Conservation (phyloP, 257 asterid species). For the Eucommia ulmoides region DNA sequence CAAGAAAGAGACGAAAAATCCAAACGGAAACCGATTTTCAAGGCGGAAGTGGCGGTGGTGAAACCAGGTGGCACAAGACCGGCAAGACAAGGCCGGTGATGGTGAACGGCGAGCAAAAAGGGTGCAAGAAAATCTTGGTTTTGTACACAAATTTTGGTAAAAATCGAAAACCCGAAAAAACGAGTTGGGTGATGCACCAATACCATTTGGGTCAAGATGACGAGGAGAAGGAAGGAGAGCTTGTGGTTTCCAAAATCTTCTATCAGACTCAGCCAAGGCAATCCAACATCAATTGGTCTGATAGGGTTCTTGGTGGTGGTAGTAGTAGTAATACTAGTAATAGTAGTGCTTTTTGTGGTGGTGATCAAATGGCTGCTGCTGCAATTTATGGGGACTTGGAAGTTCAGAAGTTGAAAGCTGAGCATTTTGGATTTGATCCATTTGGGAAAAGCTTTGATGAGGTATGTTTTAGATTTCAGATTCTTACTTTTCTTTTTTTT, state of each 20-base stretch:
- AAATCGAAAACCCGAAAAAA: conserved; percentile 87
- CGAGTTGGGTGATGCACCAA: conserved; percentile 99
- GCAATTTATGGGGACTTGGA: conserved; percentile 43
- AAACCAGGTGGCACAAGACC: conserved; percentile 99
- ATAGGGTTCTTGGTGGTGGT: conserved; percentile 19
- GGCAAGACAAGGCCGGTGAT: conserved; percentile 95
- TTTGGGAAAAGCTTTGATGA: conserved; percentile 68
- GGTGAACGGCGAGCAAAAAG: conserved; percentile 81
- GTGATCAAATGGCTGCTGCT: too few relatives aligned
- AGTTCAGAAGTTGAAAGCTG: conserved; percentile 57
- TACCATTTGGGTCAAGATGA: conserved; percentile 87
- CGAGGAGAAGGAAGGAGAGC: conserved; percentile 91
- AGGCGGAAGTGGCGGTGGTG: too few relatives aligned
- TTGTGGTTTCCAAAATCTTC: conserved; percentile 84
- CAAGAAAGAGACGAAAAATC: conserved; percentile 11
- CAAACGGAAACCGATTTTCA: conserved; percentile 80
- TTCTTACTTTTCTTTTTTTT: too few relatives aligned
- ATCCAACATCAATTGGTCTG: conserved; percentile 79
- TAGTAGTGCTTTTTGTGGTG: too few relatives aligned
- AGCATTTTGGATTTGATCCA: conserved; percentile 60
- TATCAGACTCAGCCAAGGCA: conserved; percentile 94
- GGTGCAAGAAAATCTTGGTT: conserved; percentile 90
- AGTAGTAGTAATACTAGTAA: conserved; percentile 15
- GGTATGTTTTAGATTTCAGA: too few relatives aligned
- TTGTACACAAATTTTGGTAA: conserved; percentile 94